These are phyloP conservation scores for Papilionanthe hybrid DNA, from an alignment of 116 monocot species.

Conservation along the genomic window DNA sequence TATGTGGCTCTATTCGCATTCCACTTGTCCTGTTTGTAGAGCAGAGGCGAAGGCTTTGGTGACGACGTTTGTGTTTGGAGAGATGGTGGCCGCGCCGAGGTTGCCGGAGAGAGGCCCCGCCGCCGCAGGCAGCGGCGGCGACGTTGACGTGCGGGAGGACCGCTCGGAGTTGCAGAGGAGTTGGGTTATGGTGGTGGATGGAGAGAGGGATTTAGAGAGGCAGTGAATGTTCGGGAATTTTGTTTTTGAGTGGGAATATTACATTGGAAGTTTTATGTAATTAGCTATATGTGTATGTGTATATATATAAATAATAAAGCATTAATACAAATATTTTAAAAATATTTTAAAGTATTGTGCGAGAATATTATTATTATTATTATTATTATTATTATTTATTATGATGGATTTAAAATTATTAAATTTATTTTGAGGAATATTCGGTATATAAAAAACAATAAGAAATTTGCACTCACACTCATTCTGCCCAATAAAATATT, in stretches of 20 bases:
- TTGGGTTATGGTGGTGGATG: background rate
- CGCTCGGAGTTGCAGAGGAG: background rate
- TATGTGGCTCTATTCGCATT: slow-evolving; percentile 22
- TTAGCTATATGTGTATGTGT: background rate
- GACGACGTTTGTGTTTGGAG: background rate
- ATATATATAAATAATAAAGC: background rate
- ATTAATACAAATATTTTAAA: background rate
- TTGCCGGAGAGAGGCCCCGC: background rate
- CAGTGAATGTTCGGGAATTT: background rate
- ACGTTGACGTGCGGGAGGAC: background rate
- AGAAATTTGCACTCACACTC: no score
- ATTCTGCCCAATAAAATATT: no score
- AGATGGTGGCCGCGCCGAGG: background rate
- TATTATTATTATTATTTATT: no score
- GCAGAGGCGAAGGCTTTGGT: background rate
- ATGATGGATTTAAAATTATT: no score
- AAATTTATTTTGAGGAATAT: no score
- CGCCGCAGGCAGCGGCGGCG: background rate
- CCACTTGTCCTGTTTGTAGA: slow-evolving; percentile 19
- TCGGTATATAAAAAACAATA: no score
- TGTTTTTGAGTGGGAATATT: background rate
- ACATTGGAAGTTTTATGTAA: background rate
- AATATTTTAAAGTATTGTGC: background rate
- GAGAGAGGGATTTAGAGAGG: background rate
- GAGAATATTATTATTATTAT: no score